phyloP scores from a whole-genome alignment of 2,329 filamentous ascomycete species.

The Colletotrichum trifolii region DNA sequence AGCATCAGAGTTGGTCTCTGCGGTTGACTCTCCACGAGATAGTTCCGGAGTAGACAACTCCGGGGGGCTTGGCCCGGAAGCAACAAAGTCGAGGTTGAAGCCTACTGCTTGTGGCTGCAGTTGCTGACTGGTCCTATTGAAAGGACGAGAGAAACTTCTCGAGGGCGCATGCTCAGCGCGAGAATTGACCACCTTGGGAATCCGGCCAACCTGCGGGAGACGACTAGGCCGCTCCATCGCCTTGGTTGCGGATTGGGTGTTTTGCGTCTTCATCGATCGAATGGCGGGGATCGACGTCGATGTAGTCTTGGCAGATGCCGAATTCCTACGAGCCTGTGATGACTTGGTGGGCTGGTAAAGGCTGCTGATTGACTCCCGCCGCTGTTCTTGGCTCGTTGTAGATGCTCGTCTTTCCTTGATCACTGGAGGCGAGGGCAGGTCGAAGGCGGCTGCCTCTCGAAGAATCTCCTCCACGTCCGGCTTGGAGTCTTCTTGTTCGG shows the following conservation, averaged over 20 bases:
- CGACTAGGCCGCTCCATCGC: conserved; percentile 64
- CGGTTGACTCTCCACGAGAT: conserved; percentile 48
- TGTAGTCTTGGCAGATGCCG: conserved; percentile 24
- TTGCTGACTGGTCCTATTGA: conserved; percentile 67
- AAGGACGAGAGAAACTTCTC: conserved; percentile 88
- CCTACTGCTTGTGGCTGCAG: conserved; percentile 44
- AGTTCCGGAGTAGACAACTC: conserved; percentile 54
- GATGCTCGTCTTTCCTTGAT: conserved; percentile 30
- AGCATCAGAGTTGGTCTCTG: conserved; percentile 45
- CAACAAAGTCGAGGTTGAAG: conserved; percentile 46
- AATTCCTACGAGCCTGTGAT: conserved; percentile 32
- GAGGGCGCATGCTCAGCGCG: conserved; percentile 75
- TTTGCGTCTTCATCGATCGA: conserved; percentile 28
- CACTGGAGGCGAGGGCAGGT: conserved; percentile 31
- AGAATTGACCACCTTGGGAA: conserved; percentile 82
- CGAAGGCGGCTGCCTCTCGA: conserved; percentile 58
- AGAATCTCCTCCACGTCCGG: conserved; percentile 57
- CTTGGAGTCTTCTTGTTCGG: conserved; percentile 63
- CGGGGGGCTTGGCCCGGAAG: conserved; percentile 59
- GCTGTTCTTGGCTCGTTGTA: conserved; percentile 28
- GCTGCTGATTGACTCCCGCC: conserved; percentile 27
- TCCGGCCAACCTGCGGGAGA: conserved; percentile 84
- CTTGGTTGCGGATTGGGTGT: conserved; percentile 24
- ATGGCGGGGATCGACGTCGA: conserved; percentile 32
- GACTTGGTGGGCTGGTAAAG: conserved; percentile 30